phyloP scores from a whole-genome alignment of 768 basidiomycete species.

The Suillus weaverae region DNA sequence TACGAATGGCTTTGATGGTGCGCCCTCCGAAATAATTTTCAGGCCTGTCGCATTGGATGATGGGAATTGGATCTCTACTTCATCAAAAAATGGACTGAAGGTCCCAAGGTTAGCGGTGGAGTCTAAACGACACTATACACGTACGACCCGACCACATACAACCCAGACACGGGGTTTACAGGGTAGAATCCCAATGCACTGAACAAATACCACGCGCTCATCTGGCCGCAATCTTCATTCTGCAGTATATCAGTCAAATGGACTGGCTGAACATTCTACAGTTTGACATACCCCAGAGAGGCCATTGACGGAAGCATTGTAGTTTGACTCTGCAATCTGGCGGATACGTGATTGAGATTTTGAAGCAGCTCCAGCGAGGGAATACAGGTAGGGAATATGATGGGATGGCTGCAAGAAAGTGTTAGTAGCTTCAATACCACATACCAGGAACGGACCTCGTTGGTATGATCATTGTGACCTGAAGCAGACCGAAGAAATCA shows the following conservation, averaged over 20 bases:
- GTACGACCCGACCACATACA: conserved; percentile 76
- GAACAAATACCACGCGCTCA: conserved; percentile 89
- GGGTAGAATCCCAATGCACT: conserved; percentile 84
- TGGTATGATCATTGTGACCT: conserved; percentile 81
- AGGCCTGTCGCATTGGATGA: conserved; percentile 33
- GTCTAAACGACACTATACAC: conserved; percentile 19
- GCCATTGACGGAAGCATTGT: conserved; percentile 67
- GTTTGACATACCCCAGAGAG: conserved; percentile 60
- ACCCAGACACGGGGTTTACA: conserved; percentile 75
- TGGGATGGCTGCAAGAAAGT: conserved; percentile 64
- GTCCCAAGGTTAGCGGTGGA: not conserved
- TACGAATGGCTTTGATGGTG: conserved; percentile 59
- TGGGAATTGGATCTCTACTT: conserved; percentile 57
- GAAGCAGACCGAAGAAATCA: conserved; percentile 15
- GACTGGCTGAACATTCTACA: not conserved
- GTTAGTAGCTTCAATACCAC: conserved; percentile 8
- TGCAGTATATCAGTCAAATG: conserved; percentile 23
- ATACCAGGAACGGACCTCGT: conserved; percentile 51
- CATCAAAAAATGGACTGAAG: conserved; percentile 51
- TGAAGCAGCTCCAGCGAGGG: conserved; percentile 67
- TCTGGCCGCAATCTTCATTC: conserved; percentile 91
- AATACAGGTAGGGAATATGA: conserved; percentile 83
- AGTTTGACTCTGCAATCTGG: conserved; percentile 61
- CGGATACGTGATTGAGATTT: conserved; percentile 73
- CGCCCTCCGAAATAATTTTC: conserved; percentile 56